These are phyloP conservation scores for Cephalotrichum gorgonifer DNA, from an alignment of 2,329 filamentous ascomycete species.

Conservation along the genomic window DNA sequence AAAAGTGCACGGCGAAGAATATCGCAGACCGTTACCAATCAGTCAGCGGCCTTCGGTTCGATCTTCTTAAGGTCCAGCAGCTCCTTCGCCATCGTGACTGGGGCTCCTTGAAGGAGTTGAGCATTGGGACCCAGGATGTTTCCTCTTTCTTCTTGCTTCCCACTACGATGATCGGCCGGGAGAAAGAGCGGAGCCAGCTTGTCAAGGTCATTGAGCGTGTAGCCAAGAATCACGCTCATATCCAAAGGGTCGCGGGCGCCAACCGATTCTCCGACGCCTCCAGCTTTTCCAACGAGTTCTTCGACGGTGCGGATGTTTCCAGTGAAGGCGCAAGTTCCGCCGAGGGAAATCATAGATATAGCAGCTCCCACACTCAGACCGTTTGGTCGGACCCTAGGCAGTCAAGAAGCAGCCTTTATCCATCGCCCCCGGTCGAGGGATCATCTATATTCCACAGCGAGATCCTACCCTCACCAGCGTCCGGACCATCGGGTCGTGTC, in stretches of 20 bases:
- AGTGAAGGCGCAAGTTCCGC: constrained; percentile 51
- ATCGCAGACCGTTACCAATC: constrained; percentile 85
- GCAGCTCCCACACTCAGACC: constrained; percentile 38
- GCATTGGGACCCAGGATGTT: constrained; percentile 73
- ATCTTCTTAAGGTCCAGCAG: constrained; percentile 64
- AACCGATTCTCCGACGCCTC: constrained; percentile 44
- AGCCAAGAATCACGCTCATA: constrained; percentile 50
- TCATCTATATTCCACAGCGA: constrained; percentile 29
- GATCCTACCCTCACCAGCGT: constrained; percentile 35
- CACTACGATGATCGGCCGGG: constrained; percentile 67
- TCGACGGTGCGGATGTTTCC: constrained; percentile 40
- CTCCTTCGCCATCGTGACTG: constrained; percentile 67
- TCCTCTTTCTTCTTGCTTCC: constrained; percentile 89
- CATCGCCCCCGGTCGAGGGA: constrained; percentile 28
- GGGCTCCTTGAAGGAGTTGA: constrained; percentile 60
- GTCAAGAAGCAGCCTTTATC: constrained; percentile 26
- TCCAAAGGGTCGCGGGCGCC: constrained; percentile 22
- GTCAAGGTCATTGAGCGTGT: constrained; percentile 68
- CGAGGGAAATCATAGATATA: constrained; percentile 38
- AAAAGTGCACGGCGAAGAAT: constrained; percentile 85
- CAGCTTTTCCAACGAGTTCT: constrained; percentile 37
- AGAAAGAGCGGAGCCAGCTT: constrained; percentile 60
- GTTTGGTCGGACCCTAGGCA: constrained; percentile 28
- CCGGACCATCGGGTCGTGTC: constrained; percentile 24
- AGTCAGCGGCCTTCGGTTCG: constrained; percentile 73